Percentiles rank a stretch among this genome's conserved stretches.
Conservation (phyloP, 371 early-diverging fungal genomes). For the Parasitella parasitica region DNA sequence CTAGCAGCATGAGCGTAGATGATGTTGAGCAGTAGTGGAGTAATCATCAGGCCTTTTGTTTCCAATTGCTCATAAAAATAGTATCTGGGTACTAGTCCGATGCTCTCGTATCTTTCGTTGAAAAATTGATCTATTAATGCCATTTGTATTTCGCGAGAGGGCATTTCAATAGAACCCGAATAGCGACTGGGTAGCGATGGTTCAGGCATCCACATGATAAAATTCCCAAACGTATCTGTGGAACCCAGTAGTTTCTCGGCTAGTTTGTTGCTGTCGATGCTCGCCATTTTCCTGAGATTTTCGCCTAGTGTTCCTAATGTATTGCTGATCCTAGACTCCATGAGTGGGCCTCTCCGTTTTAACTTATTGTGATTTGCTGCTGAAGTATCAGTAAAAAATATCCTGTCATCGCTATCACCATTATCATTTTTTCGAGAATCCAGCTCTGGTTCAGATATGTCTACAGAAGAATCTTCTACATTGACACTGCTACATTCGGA, state of each 20-base stretch:
- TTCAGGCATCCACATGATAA: slow-evolving; percentile 26
- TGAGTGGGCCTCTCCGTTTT: slow-evolving; percentile 20
- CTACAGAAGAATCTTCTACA: not conserved
- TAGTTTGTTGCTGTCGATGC: not conserved
- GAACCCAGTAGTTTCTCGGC: slow-evolving; percentile 12
- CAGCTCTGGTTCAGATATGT: not conserved
- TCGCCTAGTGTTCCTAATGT: slow-evolving; percentile 11
- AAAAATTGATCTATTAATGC: slow-evolving; percentile 34
- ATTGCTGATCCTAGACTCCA: slow-evolving; percentile 25
- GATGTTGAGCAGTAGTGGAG: slow-evolving; percentile 24
- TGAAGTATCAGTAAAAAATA: slow-evolving; percentile 16
- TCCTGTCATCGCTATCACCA: not conserved
- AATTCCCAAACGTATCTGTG: slow-evolving; percentile 16
- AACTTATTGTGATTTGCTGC: slow-evolving; percentile 16
- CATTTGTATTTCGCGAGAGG: slow-evolving; percentile 30
- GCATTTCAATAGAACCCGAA: slow-evolving; percentile 35
- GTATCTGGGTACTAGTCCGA: slow-evolving; percentile 12
- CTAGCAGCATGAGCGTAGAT: slow-evolving; percentile 30
- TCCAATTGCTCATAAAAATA: slow-evolving; percentile 22
- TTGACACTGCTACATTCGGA: not conserved
- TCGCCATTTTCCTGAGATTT: slow-evolving; percentile 10
- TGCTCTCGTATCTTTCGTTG: slow-evolving; percentile 13
- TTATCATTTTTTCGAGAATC: not conserved
- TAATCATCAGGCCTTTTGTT: slow-evolving; percentile 19
- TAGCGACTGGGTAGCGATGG: slow-evolving; percentile 31